These are phyloP conservation scores for Eragrostis tef DNA, from an alignment of 202 grass and related monocot genomes.

Conservation along the genomic window DNA sequence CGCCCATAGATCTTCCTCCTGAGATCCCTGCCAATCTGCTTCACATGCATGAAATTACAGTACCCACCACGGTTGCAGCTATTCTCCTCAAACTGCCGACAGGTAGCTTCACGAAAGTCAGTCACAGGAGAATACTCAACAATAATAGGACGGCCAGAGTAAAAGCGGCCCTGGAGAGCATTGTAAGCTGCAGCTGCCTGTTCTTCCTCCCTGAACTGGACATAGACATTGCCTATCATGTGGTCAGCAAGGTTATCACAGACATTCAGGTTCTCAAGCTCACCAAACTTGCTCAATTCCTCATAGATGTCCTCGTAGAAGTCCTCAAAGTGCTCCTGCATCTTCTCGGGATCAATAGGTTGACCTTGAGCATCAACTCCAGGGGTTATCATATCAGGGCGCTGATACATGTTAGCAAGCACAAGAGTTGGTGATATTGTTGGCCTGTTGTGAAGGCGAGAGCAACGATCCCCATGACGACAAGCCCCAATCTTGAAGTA, in stretches of 20 bases:
- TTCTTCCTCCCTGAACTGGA: slow-evolving; percentile 97
- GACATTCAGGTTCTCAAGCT: slow-evolving; percentile 91
- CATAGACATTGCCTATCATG: slow-evolving; percentile 97
- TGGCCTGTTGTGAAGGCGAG: slow-evolving; percentile 82
- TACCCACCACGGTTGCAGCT: slow-evolving; percentile 94
- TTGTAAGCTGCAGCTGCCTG: slow-evolving; percentile 73
- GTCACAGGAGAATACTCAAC: slow-evolving; percentile 92
- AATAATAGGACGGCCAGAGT: slow-evolving; percentile 87
- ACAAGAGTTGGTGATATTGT: slow-evolving; percentile 78
- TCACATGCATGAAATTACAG: slow-evolving; percentile 99
- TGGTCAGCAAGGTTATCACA: slow-evolving; percentile 96
- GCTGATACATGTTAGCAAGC: slow-evolving; percentile 95
- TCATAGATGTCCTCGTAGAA: slow-evolving; percentile 92
- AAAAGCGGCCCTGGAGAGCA: slow-evolving; percentile 83
- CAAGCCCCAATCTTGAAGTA: slow-evolving; percentile 96
- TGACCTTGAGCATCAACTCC: slow-evolving; percentile 74
- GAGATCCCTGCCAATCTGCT: slow-evolving; percentile 89
- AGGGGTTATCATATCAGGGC: slow-evolving; percentile 85
- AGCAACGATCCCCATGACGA: slow-evolving; percentile 82
- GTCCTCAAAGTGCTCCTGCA: slow-evolving; percentile 93
- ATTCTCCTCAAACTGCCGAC: slow-evolving; percentile 93
- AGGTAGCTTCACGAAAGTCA: slow-evolving; percentile 91
- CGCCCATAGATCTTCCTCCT: slow-evolving; percentile 76
- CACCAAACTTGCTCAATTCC: slow-evolving; percentile 88
- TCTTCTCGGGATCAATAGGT: slow-evolving; percentile 74